These are phyloP conservation scores for Penicillium pancosmium DNA, from an alignment of 495 filamentous ascomycete species.

Conservation along the genomic window DNA sequence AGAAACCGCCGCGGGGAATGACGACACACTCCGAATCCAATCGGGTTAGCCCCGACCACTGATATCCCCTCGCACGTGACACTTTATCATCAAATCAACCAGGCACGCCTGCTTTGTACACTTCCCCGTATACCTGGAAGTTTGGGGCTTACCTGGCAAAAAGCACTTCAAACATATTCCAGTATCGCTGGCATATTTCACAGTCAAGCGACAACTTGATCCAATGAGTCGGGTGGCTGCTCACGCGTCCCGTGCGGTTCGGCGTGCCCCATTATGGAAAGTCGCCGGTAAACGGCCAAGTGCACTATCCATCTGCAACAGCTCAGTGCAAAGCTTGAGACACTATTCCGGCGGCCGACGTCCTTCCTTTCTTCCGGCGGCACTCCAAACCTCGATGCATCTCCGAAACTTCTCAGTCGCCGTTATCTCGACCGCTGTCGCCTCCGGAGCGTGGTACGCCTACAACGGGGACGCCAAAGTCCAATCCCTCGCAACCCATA, in stretches of 20 bases:
- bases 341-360: constrained; percentile 44
- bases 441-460: constrained; percentile 67
- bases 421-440: constrained; percentile 61
- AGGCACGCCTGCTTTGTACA: not conserved
- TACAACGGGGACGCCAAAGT: constrained; percentile 49
- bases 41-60: constrained; percentile 28
- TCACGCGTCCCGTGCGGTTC: constrained; percentile 64
- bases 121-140: constrained; percentile 3
- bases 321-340: constrained; percentile 49
- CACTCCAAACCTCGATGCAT: constrained; percentile 62
- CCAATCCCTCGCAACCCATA: constrained; percentile 28
- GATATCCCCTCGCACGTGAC: constrained; percentile 25
- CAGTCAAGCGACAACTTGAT: constrained; percentile 4
- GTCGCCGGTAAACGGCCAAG: constrained; percentile 48
- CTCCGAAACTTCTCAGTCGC: constrained; percentile 64
- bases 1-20: constrained; percentile 45
- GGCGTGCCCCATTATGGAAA: constrained; percentile 58
- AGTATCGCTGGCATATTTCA: constrained; percentile 14
- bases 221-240: constrained; percentile 68
- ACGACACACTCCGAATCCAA: constrained; percentile 36
- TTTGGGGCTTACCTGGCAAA: constrained; percentile 4
- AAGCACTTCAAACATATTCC: constrained; percentile 2
- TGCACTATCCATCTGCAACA: constrained; percentile 46
- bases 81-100: constrained; percentile 12
- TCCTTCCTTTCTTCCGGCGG: constrained; percentile 36